Conservation (phyloP, 2,329 filamentous ascomycete genomes). For the Penicillium aurantiogriseum region DNA sequence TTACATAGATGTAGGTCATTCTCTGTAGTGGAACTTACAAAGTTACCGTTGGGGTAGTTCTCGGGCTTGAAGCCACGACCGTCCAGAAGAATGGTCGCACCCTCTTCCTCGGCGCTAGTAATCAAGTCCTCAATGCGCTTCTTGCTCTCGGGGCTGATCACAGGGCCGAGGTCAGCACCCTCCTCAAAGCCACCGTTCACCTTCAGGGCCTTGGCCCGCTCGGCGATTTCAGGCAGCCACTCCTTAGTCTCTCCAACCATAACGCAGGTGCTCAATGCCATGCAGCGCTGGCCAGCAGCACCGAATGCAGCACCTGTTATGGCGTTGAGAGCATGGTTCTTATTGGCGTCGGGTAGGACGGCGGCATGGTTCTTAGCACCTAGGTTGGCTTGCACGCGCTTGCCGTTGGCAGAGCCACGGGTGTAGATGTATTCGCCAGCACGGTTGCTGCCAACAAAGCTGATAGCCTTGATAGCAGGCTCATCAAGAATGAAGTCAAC, state of each 20-base stretch:
- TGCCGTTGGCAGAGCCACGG: conserved; percentile 67
- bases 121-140: conserved; percentile 63
- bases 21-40: conserved; percentile 46
- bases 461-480: conserved; percentile 66
- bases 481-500: conserved; percentile 70
- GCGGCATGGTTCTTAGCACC: conserved; percentile 70
- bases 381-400: conserved; percentile 67
- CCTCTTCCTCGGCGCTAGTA: conserved; percentile 60
- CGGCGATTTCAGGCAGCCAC: conserved; percentile 63
- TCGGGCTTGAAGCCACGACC: conserved; percentile 60
- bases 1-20: neutral
- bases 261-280: conserved; percentile 66
- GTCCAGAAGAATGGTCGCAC: conserved; percentile 63
- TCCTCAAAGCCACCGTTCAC: conserved; percentile 64
- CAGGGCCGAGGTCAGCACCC: conserved; percentile 62
- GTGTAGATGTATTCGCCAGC: conserved; percentile 68
- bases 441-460: conserved; percentile 67
- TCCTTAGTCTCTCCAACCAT: conserved; percentile 65
- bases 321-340: conserved; percentile 65
- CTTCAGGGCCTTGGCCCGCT: conserved; percentile 59
- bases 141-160: conserved; percentile 63
- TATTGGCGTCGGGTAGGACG: conserved; percentile 66
- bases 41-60: conserved; percentile 67
- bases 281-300: conserved; percentile 67
- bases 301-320: conserved; percentile 67